Evolutionary conservation across 1,284 basidiomycete species (phyloP), one percentile per base, ranked within the genome.

Genomic region (Heterobasidion irregulare): DNA sequence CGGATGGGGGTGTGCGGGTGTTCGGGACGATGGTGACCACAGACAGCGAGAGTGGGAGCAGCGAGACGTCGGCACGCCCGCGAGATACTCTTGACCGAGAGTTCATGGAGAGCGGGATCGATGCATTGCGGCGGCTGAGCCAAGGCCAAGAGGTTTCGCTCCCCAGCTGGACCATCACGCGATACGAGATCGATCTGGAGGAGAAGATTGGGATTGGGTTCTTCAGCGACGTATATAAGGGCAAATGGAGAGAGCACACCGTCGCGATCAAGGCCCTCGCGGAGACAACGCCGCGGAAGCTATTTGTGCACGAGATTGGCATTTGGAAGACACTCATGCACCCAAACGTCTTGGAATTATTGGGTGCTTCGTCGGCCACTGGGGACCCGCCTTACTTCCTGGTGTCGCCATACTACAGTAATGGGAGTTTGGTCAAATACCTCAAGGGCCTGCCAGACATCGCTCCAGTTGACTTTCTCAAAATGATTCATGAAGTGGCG

Each of bases 141-240:
- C 46, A 58, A 43, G 65, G 65, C 12, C 51, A 58, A 1, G 68
- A 67, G 47, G 59, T 68, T 15, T 72, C 73, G 53, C 66, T 89
- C 34, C 86, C 87, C 0, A 78, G 73, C 58, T 89, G 86, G 86
- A 87, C 85, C 2, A 89, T 89, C 61, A 89, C 86, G 10, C 63
- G 80, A 53, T 85, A 83, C 61, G 85, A 88, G 67, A 77, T 87
- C 18, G 78, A 82, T 59, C 74, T 79, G 3, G 82, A 83, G 52
- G 67, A 71, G 58, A 81, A 80, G 67, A 80, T 89, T 58, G 84
- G 86, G 4, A 62, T 79, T 15, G 86, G 86, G 0, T 83, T 79
- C 70, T 86, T 87, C 68, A 83, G 82, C 18, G 79, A 86, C 58
- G 86, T 89, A 47, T 87, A 84, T 65, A 74, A 73, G 13, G 86